phyloP scores from a whole-genome alignment of 2,329 filamentous ascomycete genomes.

The Lecanosticta acicola region DNA sequence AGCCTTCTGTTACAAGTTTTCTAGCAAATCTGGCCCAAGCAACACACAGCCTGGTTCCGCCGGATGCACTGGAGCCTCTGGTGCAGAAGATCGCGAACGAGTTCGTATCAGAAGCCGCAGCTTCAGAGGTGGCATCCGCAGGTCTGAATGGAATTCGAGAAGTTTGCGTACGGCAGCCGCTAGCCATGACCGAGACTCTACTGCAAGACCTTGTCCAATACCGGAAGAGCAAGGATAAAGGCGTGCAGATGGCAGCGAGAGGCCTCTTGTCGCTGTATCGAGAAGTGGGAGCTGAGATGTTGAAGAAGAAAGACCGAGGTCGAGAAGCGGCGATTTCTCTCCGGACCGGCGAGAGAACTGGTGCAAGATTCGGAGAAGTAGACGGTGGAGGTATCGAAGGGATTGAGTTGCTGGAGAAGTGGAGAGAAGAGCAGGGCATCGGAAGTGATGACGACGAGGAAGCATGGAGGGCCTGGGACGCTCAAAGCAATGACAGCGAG shows the following conservation, averaged over 20 bases:
- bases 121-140: constrained; percentile 82
- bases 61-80: constrained; percentile 83
- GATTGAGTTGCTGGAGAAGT: constrained; percentile 82
- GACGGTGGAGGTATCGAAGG: constrained; percentile 80
- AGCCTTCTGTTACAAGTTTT: constrained; percentile 87
- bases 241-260: constrained; percentile 97
- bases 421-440: constrained; percentile 82
- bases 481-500: constrained; percentile 56
- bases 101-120: constrained; percentile 91
- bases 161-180: constrained; percentile 82
- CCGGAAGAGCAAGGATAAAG: constrained; percentile 95
- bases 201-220: constrained; percentile 94
- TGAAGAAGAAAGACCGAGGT: constrained; percentile 84
- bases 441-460: constrained; percentile 55
- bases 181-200: constrained; percentile 96
- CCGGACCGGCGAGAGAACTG: constrained; percentile 66
- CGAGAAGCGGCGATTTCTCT: constrained; percentile 84
- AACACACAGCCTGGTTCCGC: constrained; percentile 84
- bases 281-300: constrained; percentile 81
- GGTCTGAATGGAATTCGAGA: constrained; percentile 93
- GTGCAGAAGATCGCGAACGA: constrained; percentile 96
- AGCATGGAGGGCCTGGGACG: constrained; percentile 55
- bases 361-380: constrained; percentile 77
- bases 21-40: constrained; percentile 87
- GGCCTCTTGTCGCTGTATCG: constrained; percentile 85